Conservation (phyloP, 176 grass and related monocot genomes). For the Zea mays region DNA sequence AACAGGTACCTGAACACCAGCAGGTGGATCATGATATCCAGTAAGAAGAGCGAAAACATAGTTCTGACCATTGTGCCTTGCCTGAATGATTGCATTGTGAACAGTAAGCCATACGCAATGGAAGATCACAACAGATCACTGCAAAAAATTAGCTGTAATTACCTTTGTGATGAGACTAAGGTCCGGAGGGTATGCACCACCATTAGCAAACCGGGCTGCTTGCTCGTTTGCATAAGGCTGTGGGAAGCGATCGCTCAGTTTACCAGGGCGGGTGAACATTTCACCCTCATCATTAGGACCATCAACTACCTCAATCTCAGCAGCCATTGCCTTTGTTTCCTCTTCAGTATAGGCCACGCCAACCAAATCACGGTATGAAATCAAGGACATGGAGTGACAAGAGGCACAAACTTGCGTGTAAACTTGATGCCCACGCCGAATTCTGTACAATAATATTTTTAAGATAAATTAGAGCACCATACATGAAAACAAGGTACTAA, state of each 20-base stretch:
- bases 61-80: conserved; percentile 93
- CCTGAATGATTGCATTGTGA: conserved; percentile 42
- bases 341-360: conserved; percentile 98
- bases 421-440: conserved; percentile 93
- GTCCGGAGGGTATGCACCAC: conserved; percentile 94
- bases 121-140: conserved; percentile 4
- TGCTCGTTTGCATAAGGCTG: conserved; percentile 94
- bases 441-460: conserved; percentile 51
- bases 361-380: conserved; percentile 93
- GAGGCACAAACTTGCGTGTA: conserved; percentile 97
- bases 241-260: conserved; percentile 91
- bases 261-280: conserved; percentile 82
- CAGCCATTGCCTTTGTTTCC: conserved; percentile 96
- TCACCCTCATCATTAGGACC: conserved; percentile 98
- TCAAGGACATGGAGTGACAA: conserved; percentile 95
- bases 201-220: conserved; percentile 94
- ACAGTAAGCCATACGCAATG: conserved; percentile 3
- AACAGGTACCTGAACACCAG: conserved; percentile 76
- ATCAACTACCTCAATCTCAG: conserved; percentile 95
- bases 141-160: conserved; percentile 13
- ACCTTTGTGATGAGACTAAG: conserved; percentile 99
- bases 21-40: conserved; percentile 96
- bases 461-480: conserved; percentile 12
- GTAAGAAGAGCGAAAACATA: conserved; percentile 97
- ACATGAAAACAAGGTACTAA: neutral